Percentiles rank a stretch among this genome's conserved stretches.
These are phyloP conservation scores for Avena atlantica DNA, from an alignment of 176 grass and related monocot species.

Conservation along the genomic window DNA sequence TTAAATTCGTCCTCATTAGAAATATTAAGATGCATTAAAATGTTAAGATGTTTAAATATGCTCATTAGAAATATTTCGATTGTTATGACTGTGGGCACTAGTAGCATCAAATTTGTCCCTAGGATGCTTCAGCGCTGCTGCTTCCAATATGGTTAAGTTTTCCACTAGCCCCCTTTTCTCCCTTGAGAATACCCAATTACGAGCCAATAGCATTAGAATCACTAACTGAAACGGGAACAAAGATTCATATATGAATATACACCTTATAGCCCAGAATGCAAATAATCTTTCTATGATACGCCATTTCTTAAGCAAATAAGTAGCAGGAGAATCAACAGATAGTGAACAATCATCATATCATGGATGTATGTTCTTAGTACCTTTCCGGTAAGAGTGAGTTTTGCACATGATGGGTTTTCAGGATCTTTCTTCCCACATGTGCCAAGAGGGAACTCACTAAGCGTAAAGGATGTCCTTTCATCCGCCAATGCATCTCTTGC, in stretches of 20 bases:
- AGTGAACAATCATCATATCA: neutral
- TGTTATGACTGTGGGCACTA: neutral
- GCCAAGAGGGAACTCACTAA: constrained; percentile 90
- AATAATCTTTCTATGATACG: constrained; percentile 4
- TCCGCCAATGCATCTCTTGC: constrained; percentile 80
- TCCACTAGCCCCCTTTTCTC: neutral
- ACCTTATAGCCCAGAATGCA: neutral
- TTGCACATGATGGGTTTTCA: constrained; percentile 96
- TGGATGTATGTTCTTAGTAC: constrained; percentile 38
- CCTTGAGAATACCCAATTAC: neutral
- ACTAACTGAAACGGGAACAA: neutral
- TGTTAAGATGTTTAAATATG: neutral
- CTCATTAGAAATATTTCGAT: neutral
- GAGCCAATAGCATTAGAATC: neutral
- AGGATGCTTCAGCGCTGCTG: neutral
- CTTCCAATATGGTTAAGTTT: neutral
- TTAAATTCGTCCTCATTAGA: neutral
- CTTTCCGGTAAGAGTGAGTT: constrained; percentile 94
- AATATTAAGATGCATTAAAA: neutral
- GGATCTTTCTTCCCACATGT: constrained; percentile 82
- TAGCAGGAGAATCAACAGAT: neutral
- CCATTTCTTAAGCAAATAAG: neutral
- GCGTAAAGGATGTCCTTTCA: constrained; percentile 81
- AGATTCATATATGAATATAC: neutral
- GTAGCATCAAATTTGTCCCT: neutral